Percentiles rank a stretch among this genome's conserved stretches.
Evolutionary conservation across 768 basidiomycete species (phyloP).

Genomic region (Lactifluus pinguis): DNA sequence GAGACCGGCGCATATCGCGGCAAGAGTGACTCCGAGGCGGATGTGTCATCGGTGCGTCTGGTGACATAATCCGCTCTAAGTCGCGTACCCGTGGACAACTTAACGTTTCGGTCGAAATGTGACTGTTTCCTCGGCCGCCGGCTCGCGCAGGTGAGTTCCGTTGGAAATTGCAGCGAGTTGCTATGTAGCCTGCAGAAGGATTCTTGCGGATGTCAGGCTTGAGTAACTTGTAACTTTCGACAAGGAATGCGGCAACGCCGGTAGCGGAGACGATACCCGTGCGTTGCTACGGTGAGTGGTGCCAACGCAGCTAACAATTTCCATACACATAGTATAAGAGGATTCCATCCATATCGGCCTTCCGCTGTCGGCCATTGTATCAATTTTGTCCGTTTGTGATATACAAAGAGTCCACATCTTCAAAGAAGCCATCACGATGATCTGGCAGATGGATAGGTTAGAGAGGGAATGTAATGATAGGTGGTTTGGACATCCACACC

Average conservation of each 20-base stretch:
- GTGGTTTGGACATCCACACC: neutral
- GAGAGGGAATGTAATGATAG: neutral
- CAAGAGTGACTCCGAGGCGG: too few relatives aligned
- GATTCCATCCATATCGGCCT: conserved; percentile 7
- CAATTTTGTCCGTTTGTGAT: neutral
- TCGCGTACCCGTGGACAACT: neutral
- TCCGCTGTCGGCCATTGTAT: neutral
- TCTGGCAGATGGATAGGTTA: neutral
- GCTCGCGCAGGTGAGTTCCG: neutral
- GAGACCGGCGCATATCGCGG: too few relatives aligned
- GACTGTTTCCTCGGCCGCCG: neutral
- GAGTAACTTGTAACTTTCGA: conserved; percentile 13
- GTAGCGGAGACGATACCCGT: conserved; percentile 1
- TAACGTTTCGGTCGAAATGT: neutral
- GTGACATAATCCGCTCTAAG: too few relatives aligned
- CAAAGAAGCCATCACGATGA: neutral
- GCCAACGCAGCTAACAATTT: neutral
- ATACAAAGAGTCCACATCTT: neutral
- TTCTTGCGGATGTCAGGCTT: neutral
- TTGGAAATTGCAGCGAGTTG: neutral
- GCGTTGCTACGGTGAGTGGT: neutral
- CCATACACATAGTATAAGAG: neutral
- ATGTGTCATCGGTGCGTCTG: too few relatives aligned
- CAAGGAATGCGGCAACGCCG: conserved; percentile 7
- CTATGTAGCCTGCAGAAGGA: neutral